A percentile compares a stretch with the other conserved stretches of the same genome.
Evolutionary conservation across 2,329 filamentous ascomycete species (phyloP).

Genomic region (Neofusicoccum laricinum): DNA sequence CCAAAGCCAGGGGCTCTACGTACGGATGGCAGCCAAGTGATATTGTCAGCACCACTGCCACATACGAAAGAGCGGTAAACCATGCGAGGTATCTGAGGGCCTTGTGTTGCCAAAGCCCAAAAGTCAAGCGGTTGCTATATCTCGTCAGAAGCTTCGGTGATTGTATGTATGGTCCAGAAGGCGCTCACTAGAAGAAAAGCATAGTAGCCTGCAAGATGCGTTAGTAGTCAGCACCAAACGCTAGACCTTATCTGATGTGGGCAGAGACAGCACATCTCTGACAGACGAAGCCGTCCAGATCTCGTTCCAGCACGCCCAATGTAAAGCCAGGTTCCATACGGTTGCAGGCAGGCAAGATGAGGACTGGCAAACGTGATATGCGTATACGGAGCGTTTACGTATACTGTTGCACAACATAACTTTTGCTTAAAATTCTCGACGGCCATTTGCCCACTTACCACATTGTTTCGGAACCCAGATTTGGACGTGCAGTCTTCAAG

Average conservation of each 20-base stretch:
- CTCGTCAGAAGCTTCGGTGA: slow-evolving; percentile 19
- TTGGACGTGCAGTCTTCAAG: not conserved
- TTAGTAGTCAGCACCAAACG: not conserved
- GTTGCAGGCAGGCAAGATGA: no score
- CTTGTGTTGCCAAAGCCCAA: slow-evolving; percentile 30
- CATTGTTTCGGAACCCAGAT: not conserved
- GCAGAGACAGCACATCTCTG: slow-evolving; percentile 1
- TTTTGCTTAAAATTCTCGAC: not conserved
- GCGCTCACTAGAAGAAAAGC: slow-evolving; percentile 26
- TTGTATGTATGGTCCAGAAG: not conserved
- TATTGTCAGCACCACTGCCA: slow-evolving; percentile 33
- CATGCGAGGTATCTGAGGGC: slow-evolving; percentile 31
- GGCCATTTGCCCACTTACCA: not conserved
- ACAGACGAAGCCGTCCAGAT: not conserved
- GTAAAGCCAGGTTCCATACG: no score
- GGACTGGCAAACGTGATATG: no score
- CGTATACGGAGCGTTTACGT: no score
- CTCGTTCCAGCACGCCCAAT: no score
- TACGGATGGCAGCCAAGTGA: slow-evolving; percentile 28
- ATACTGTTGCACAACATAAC: not conserved
- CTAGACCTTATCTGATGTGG: not conserved
- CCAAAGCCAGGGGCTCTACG: not conserved
- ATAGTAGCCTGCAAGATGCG: slow-evolving; percentile 19
- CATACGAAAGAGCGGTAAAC: slow-evolving; percentile 26
- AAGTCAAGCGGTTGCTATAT: slow-evolving; percentile 28